Evolutionary conservation across 2,329 filamentous ascomycete species (phyloP).

Genomic region (Pseudocercospora crystallina): DNA sequence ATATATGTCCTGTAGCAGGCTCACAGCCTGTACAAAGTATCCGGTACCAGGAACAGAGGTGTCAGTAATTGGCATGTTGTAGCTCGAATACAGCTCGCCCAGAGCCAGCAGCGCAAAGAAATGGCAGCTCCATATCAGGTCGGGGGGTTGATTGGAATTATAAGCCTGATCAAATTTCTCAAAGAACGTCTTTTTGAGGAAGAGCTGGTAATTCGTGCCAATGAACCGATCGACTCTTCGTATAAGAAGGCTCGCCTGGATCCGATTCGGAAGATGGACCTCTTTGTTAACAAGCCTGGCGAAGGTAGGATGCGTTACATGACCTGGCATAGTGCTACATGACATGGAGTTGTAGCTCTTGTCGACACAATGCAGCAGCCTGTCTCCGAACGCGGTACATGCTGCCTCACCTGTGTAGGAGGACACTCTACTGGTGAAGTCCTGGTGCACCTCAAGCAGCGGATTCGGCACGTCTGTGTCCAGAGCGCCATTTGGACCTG

Average conservation of each 20-base stretch:
- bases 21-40: constrained; percentile 45
- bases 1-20: constrained; percentile 42
- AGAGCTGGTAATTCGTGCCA: constrained; percentile 45
- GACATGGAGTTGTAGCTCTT: constrained; percentile 9
- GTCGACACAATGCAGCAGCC: constrained; percentile 27
- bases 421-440: constrained; percentile 15
- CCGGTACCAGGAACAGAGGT: constrained; percentile 44
- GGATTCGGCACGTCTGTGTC: constrained; percentile 27
- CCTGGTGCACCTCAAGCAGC: constrained; percentile 26
- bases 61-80: constrained; percentile 34
- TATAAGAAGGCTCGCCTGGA: constrained; percentile 27
- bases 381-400: constrained; percentile 27
- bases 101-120: constrained; percentile 49
- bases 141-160: constrained; percentile 35
- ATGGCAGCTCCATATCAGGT: constrained; percentile 42
- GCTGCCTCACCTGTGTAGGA: constrained; percentile 27
- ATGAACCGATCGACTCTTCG: constrained; percentile 32
- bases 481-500: constrained; percentile 1
- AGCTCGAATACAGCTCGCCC: constrained; percentile 48
- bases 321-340: constrained; percentile 21
- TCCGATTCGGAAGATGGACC: constrained; percentile 26
- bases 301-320: constrained; percentile 21
- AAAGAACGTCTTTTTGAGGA: constrained; percentile 42
- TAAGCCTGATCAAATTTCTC: constrained; percentile 42
- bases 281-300: constrained; percentile 16